A percentile compares a stretch with the other conserved stretches of the same genome.
Conservation (phyloP, 441 rosid species). For the Erysimum cheiri region DNA sequence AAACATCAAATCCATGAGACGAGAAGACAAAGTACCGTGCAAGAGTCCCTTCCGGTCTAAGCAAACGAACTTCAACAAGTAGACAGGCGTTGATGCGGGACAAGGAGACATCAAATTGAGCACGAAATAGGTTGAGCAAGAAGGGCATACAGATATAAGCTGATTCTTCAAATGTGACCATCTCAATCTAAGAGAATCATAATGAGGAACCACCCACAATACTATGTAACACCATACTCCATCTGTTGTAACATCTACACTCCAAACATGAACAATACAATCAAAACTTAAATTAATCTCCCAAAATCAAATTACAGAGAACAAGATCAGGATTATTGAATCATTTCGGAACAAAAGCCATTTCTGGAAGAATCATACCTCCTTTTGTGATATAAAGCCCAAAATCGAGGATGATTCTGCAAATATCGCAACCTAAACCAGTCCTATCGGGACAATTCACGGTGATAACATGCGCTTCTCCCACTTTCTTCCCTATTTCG, state of each 20-base stretch:
- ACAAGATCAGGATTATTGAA: background rate
- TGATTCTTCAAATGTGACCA: constrained; percentile 77
- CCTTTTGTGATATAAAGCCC: constrained; percentile 79
- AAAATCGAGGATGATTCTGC: constrained; percentile 70
- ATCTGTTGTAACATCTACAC: constrained; percentile 84
- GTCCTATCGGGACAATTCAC: constrained; percentile 82
- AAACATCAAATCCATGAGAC: background rate
- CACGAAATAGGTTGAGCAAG: constrained; percentile 55
- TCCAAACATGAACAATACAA: background rate
- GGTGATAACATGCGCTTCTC: constrained; percentile 73
- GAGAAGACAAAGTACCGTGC: constrained; percentile 54
- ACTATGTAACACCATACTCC: constrained; percentile 87
- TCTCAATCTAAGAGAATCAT: constrained; percentile 52
- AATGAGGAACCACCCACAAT: constrained; percentile 71
- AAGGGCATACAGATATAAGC: constrained; percentile 67
- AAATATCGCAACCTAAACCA: constrained; percentile 79
- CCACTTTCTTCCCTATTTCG: constrained; percentile 61
- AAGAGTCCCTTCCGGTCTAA: constrained; percentile 67
- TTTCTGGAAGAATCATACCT: constrained; percentile 47
- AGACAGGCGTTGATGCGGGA: constrained; percentile 55
- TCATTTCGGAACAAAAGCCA: background rate
- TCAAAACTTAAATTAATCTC: background rate
- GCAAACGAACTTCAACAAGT: constrained; percentile 75
- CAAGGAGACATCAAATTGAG: constrained; percentile 49
- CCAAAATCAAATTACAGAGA: background rate